These are phyloP conservation scores for Fusarium duplospermum DNA, from an alignment of 2,329 filamentous ascomycete species.

Conservation along the genomic window DNA sequence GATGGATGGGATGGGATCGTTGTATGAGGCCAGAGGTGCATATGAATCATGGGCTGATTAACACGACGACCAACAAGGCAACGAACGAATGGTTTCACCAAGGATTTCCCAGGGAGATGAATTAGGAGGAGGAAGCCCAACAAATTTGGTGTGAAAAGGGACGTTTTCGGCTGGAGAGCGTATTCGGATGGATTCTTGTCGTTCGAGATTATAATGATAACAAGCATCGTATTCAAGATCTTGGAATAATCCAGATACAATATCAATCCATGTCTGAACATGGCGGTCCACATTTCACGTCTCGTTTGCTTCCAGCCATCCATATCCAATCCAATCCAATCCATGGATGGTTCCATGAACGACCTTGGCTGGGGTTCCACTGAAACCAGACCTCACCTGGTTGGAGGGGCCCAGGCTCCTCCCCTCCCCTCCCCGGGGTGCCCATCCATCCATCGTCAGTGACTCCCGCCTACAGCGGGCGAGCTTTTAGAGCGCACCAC, in stretches of 20 bases:
- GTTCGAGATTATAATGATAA: background rate
- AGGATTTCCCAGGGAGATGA: background rate
- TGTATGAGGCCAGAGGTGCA: constrained; percentile 28
- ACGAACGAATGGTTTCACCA: background rate
- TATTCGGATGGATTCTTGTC: background rate
- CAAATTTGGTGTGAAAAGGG: background rate
- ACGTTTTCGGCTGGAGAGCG: background rate
- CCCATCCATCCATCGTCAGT: background rate
- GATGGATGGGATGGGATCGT: background rate
- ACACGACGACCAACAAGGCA: constrained; percentile 11
- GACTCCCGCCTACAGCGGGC: background rate
- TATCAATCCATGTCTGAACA: background rate
- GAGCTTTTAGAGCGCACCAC: constrained; percentile 3
- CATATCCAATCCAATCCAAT: background rate
- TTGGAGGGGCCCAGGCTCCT: background rate
- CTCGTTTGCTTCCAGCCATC: background rate
- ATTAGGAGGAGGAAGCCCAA: background rate
- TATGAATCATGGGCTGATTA: constrained; percentile 29
- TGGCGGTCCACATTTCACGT: background rate
- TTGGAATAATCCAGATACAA: background rate
- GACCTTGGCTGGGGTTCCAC: background rate
- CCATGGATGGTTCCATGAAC: background rate
- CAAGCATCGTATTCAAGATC: background rate
- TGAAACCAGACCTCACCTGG: background rate
- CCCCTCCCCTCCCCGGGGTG: background rate